Percentiles rank a stretch among this genome's conserved stretches.
Conservation (phyloP, 169 alveolate species). For the Besnoitia besnoiti region DNA sequence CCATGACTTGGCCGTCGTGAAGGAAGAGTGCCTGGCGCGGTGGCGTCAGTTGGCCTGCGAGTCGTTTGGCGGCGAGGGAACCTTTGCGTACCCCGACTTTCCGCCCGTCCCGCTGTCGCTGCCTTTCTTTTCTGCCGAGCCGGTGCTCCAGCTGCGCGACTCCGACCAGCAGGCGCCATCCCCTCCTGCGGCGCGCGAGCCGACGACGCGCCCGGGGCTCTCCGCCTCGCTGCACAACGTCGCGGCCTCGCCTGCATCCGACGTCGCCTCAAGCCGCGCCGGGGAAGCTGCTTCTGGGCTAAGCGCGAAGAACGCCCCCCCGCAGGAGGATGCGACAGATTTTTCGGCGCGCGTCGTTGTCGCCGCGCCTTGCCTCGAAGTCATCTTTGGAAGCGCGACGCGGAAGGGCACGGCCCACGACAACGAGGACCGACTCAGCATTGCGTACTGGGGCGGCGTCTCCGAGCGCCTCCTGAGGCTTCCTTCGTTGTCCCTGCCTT, state of each 20-base stretch:
- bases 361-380: constrained; percentile 5
- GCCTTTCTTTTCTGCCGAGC: background rate
- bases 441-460: constrained; percentile 41
- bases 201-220: background rate
- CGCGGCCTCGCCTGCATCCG: too few relatives aligned
- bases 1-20: background rate
- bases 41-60: too few relatives aligned
- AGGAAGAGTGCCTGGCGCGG: background rate
- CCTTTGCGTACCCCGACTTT: background rate
- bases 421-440: constrained; percentile 46
- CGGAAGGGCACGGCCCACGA: constrained; percentile 35
- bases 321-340: background rate
- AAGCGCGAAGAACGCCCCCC: background rate
- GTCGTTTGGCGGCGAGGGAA: background rate
- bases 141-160: background rate
- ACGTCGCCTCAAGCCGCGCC: too few relatives aligned
- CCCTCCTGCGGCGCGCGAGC: background rate
- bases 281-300: background rate
- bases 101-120: background rate
- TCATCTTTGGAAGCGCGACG: constrained; percentile 14
- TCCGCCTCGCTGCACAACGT: too few relatives aligned
- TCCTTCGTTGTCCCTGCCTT: background rate
- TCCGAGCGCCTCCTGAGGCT: background rate
- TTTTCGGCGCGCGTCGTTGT: background rate
- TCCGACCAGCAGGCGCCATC: background rate